Conservation (phyloP, 306 rosid species). For the Vigna reflexopilosa region DNA sequence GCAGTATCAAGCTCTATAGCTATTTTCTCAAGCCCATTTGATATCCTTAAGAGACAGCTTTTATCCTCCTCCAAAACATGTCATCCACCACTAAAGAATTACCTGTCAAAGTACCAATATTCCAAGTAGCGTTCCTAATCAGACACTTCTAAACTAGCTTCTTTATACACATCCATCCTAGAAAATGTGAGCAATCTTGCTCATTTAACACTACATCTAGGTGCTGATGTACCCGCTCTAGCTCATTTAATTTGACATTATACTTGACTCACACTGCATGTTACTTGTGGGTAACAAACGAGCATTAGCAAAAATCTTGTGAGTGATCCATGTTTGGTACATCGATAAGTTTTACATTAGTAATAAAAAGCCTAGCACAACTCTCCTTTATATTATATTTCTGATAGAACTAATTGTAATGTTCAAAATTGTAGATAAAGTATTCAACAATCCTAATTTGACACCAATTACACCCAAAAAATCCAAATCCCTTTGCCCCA, state of each 20-base stretch:
- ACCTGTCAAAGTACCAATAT: no score
- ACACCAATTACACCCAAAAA: constrained; percentile 31
- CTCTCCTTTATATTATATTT: neutral
- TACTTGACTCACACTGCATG: no score
- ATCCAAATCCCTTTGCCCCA: neutral
- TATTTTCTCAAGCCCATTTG: no score
- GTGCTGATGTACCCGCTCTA: neutral
- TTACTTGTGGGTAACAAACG: neutral
- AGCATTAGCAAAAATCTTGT: neutral
- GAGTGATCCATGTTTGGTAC: neutral
- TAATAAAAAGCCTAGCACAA: neutral
- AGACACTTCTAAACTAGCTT: neutral
- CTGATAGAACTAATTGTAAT: neutral
- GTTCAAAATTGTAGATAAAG: constrained; percentile 20
- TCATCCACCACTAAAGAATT: no score
- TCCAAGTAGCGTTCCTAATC: neutral
- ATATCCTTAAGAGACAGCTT: no score
- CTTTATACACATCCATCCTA: neutral
- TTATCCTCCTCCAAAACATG: no score
- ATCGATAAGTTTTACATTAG: neutral
- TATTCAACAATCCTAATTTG: constrained; percentile 23
- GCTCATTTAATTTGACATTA: neutral
- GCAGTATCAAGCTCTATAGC: no score
- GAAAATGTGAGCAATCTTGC: neutral
- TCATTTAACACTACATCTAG: neutral